Evolutionary conservation across 331 rosid genomes (phyloP).

Genomic region (Dryas integrifolia): DNA sequence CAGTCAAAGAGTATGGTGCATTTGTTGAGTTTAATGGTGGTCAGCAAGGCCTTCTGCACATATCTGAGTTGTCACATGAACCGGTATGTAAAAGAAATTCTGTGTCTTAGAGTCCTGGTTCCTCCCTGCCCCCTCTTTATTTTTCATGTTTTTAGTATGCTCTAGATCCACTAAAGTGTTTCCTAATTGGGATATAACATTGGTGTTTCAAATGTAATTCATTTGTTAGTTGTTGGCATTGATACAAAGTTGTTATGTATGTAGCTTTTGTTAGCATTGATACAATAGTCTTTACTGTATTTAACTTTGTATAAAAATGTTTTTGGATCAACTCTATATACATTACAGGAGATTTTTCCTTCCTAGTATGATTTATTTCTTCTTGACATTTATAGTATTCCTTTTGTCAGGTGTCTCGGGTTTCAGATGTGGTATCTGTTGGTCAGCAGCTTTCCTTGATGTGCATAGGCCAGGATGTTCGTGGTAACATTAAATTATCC

Average conservation of each 20-base stretch:
- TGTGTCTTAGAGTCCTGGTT: neutral
- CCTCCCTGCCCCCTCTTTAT: neutral
- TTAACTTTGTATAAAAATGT: neutral
- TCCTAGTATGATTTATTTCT: neutral
- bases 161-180: too few relatives aligned
- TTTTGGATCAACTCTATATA: neutral
- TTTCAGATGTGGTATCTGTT: constrained; percentile 70
- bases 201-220: too few relatives aligned
- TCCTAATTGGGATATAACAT: too few relatives aligned
- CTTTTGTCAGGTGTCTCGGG: constrained; percentile 59
- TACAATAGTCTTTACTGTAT: too few relatives aligned
- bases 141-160: too few relatives aligned
- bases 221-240: too few relatives aligned
- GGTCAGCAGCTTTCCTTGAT: constrained; percentile 77
- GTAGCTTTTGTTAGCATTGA: too few relatives aligned
- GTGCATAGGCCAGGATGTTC: constrained; percentile 95
- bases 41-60: constrained; percentile 92
- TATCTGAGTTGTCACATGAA: constrained; percentile 86
- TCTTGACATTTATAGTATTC: constrained; percentile 1
- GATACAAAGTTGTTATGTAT: too few relatives aligned
- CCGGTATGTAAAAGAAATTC: constrained; percentile 49
- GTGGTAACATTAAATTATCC: constrained; percentile 89
- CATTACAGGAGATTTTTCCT: neutral
- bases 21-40: constrained; percentile 97
- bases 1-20: constrained; percentile 89